Conservation (phyloP, 1,139 yeast species). For the Taphrina wiesneri region DNA sequence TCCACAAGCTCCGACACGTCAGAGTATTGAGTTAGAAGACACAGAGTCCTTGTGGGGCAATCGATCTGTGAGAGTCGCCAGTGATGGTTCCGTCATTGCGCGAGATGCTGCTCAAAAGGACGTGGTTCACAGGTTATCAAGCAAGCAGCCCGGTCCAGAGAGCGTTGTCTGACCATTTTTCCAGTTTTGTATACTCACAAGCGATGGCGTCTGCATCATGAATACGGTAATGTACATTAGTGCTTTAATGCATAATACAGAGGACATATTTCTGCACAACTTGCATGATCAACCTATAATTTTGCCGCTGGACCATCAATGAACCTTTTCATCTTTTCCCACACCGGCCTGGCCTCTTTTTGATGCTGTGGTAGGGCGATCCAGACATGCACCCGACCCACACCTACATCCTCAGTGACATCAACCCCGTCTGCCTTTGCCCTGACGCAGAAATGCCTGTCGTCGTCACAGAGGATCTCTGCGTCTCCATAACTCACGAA, state of each 20-base stretch:
- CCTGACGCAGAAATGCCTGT: not conserved
- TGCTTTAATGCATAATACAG: too few species aligned
- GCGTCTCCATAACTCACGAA: constrained; percentile 18
- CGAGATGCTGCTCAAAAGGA: not conserved
- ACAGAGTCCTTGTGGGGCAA: not conserved
- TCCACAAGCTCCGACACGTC: not conserved
- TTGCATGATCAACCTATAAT: not conserved
- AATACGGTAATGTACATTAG: not conserved
- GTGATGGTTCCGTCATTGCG: constrained; percentile 5
- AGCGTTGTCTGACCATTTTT: not conserved
- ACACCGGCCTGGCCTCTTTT: not conserved
- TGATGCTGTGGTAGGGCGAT: constrained; percentile 14
- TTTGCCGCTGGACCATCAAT: constrained; percentile 4
- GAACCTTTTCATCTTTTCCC: constrained; percentile 1
- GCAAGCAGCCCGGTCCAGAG: not conserved
- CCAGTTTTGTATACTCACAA: not conserved
- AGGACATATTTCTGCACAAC: not conserved
- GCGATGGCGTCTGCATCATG: not conserved
- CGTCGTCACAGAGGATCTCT: constrained; percentile 9
- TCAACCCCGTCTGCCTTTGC: constrained; percentile 13
- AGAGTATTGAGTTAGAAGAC: not conserved
- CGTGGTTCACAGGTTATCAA: not conserved
- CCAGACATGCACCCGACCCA: constrained; percentile 19
- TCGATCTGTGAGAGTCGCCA: constrained; percentile 10
- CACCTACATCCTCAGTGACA: constrained; percentile 7